Percentiles rank a stretch among this genome's conserved stretches.
These are phyloP conservation scores for Obelidium mucronatum DNA, from an alignment of 192 early-diverging fungal species.

Conservation along the genomic window DNA sequence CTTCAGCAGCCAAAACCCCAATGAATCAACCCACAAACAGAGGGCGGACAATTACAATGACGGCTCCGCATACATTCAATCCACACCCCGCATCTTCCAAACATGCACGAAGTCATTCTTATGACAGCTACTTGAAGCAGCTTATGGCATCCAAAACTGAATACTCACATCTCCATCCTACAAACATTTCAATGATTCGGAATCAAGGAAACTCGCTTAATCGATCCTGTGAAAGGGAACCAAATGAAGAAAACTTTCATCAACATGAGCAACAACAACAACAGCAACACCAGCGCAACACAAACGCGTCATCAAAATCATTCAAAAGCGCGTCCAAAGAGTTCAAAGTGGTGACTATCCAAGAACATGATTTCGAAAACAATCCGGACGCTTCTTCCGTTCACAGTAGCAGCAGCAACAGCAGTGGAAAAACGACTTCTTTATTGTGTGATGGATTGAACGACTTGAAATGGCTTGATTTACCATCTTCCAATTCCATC, in stretches of 20 bases:
- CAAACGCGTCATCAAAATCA: not conserved
- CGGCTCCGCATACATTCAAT: not conserved
- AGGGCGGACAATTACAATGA: not conserved
- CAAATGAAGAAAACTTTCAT: not conserved
- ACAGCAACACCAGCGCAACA: not conserved
- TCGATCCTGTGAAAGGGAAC: not conserved
- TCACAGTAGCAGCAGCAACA: no score
- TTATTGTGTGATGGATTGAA: not conserved
- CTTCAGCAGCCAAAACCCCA: not conserved
- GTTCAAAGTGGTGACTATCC: not conserved
- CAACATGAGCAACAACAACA: not conserved
- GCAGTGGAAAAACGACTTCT: not conserved
- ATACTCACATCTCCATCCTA: not conserved
- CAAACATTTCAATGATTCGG: not conserved
- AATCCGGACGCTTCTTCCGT: no score
- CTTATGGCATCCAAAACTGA: not conserved
- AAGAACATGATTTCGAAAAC: no score
- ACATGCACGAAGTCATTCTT: conserved; percentile 12
- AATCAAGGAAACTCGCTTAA: not conserved
- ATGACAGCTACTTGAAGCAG: conserved; percentile 5
- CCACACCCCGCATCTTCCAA: not conserved
- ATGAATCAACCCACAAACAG: not conserved
- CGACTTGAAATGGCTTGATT: not conserved
- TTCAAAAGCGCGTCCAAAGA: not conserved
- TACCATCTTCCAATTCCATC: not conserved